Evolutionary conservation across 805 yeast species (phyloP), one percentile per base, ranked within the genome.

Genomic region (Yarrowia sp.): DNA sequence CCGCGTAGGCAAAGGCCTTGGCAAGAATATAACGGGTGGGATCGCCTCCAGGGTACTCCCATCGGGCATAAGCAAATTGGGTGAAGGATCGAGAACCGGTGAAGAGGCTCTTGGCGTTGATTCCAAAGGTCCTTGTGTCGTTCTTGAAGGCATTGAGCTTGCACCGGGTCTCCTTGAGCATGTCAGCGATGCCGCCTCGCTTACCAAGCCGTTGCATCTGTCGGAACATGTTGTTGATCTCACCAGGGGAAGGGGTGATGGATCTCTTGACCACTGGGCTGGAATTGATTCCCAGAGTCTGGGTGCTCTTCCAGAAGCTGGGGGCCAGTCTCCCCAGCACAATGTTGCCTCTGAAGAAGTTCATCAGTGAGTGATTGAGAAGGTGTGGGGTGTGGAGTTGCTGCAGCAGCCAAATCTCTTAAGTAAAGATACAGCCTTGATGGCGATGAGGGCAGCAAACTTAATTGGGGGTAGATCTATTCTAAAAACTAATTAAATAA

Each of bases 201-300:
- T 59, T 59, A 2, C 65, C 65, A 3, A 59, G 65, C 9, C 65
- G 52, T 14, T 59, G 50, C 65, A 59, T 59, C 42, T 59, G 65
- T 19, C 41, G 26, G 32, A 59, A 45, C 65, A 59, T 59, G 65
- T 26, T 45, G 48, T 48, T 48, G 50, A 59, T 43, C 35, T 59
- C 52, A 32, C 65, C 52, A 35, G 65, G 65, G 35, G 50, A 32
- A 16, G 42, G 42, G 4, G 52, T 42, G 9, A 59, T 16, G 1
- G 10, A 5, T 8, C 32, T 43, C 52, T 59, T 32, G 16, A 59
- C 65, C 12, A 59, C 16, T 9, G 52, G 52, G 9, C 2, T 32
- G 35, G 65, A 35, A 9, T 36, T 7, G 16, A 42, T 14, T 0
- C 63, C 52, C 42, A 45, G 35, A 12, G 52, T 16, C 65, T 16